These are phyloP conservation scores for Aspergillus felis DNA, from an alignment of 2,329 filamentous ascomycete genomes.

Conservation along the genomic window DNA sequence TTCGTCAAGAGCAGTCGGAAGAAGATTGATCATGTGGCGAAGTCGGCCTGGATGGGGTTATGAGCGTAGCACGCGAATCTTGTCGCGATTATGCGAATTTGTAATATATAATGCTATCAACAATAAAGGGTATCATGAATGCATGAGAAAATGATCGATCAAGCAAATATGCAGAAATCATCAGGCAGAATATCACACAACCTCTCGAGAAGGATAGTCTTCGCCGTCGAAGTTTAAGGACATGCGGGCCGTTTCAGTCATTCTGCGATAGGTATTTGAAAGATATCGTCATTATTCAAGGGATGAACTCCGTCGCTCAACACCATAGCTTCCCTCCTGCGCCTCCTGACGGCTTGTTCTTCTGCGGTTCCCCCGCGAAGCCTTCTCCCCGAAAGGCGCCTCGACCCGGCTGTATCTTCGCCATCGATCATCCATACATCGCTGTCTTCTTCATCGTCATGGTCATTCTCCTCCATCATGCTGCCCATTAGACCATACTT, in stretches of 20 bases:
- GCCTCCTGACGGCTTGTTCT: slow-evolving; percentile 69
- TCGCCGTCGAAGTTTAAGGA: neutral
- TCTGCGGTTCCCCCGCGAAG: slow-evolving; percentile 31
- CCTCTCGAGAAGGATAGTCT: neutral
- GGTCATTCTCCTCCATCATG: slow-evolving; percentile 48
- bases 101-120: slow-evolving; percentile 10
- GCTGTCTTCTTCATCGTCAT: slow-evolving; percentile 49
- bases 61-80: slow-evolving; percentile 20
- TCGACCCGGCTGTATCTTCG: slow-evolving; percentile 47
- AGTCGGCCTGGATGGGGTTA: slow-evolving; percentile 71
- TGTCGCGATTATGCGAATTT: slow-evolving; percentile 2
- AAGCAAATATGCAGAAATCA: slow-evolving; percentile 1
- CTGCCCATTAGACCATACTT: slow-evolving; percentile 42
- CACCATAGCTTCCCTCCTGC: slow-evolving; percentile 84
- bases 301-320: slow-evolving; percentile 79
- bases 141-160: slow-evolving; percentile 11
- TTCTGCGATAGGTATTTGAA: slow-evolving; percentile 53
- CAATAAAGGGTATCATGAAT: slow-evolving; percentile 30
- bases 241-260: slow-evolving; percentile 16
- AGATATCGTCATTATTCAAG: slow-evolving; percentile 71
- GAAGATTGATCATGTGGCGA: slow-evolving; percentile 87
- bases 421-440: slow-evolving; percentile 51
- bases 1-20: slow-evolving; percentile 86
- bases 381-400: slow-evolving; percentile 28
- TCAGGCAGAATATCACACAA: neutral